Evolutionary conservation across 2,329 filamentous ascomycete species (phyloP), one percentile per base, ranked within the genome.

Genomic region (Colletotrichum australisinense): DNA sequence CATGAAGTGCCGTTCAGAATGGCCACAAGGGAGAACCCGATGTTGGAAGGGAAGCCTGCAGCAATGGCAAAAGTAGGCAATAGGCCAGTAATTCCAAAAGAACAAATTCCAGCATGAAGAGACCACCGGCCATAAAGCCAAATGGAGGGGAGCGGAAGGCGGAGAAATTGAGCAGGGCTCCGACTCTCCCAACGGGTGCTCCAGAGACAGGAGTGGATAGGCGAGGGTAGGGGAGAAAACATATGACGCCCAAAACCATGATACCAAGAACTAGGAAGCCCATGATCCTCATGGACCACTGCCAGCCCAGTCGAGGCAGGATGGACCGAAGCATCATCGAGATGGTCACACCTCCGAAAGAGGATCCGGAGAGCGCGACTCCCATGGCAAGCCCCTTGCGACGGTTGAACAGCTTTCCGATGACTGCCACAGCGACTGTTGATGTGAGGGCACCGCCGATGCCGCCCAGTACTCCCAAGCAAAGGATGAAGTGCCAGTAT

Each of bases 401-500:
- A 9, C 73, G 69, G 22, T 64, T 42, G 26, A 80, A 80, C 12
- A 78, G 75, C 58, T 83, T 81, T 5, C 78, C 80, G 4, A 83
- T 76, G 3, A 79, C 72, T 11, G 80, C 79, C 12, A 83, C 74
- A 32, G 78, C 77, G 0, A 84, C 81, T 2, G 81, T 78, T 63
- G 83, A 83, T 1, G 83, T 74, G 26, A 83, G 76, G 5, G 84
- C 83, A 22, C 78, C 81, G 1, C 85, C 84, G 4, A 86, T 67
- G 3, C 86, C 86, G 12, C 84, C 80, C 30, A 84, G 83, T 1
- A 86, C 65, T 3, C 86, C 85, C 4, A 86, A 80, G 0, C 81
- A 79, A 4, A 88, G 79, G 35, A 87, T 78, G 52, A 88, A 88
- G 8, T 88, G 86, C 85, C 84, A 87, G 77, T 88, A 88, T 26